Evolutionary conservation across 2,329 filamentous ascomycete genomes (phyloP), one percentile per base, ranked within the genome.

Genomic region (Aspergillus caelatus): DNA sequence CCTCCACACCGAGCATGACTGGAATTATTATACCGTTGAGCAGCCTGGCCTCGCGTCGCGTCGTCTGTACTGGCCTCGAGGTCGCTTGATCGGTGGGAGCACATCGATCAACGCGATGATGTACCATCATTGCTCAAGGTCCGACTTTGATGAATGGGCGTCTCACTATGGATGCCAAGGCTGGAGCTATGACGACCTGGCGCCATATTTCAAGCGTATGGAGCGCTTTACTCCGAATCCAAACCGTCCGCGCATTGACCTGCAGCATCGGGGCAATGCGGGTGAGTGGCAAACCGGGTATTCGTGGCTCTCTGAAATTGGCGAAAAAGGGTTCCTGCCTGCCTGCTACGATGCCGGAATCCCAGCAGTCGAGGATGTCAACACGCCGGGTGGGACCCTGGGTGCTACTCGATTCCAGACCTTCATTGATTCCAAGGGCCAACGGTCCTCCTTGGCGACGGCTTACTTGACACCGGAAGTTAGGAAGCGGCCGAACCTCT

Each of bases 181-280:
- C 0, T 82, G 79, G 77, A 73, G 71, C 26, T 83, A 80, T 76
- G 70, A 76, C 1, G 75, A 74, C 39, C 68, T 85, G 6, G 66
- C 82, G 2, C 81, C 81, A 0, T 85, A 84, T 65, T 83, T 85
- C 64, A 72, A 74, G 55, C 56, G 62, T 11, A 68, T 68, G 67
- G 67, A 68, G 58, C 60, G 62, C 7, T 68, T 68, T 21, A 68
- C 65, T 5, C 61, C 63, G 1, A 63, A 67, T 36, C 28, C 63
- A 19, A 45, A 36, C 14, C 63, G 67, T 11, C 67, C 65, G 12
- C 46, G 59, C 11, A 66, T 68, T 30, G 62, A 68, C 21, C 9
- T 56, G n/a, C 36, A 48, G 12, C 36, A 66, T 7, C 63, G 65
- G 7, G 65, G 67, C 9, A 55, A 21, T 10, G 36, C 50, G 0